These are phyloP conservation scores for Pleurozium schreberi DNA, from an alignment of 225 moss, liverwort and hornwort genomes.

Conservation along the genomic window DNA sequence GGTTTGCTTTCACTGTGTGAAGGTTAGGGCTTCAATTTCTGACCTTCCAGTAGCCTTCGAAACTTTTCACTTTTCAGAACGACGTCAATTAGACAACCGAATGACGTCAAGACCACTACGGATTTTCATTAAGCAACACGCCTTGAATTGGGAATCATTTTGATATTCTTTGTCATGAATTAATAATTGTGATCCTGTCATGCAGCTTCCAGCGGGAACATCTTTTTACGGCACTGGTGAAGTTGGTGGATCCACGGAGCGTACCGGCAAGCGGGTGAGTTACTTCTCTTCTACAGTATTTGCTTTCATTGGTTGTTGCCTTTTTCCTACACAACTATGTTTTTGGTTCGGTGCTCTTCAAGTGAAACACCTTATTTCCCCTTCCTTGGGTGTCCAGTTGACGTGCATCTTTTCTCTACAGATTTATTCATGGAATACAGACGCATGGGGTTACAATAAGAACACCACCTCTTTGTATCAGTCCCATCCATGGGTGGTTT, in stretches of 20 bases:
- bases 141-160: background rate
- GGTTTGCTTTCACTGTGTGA: background rate
- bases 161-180: background rate
- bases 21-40: background rate
- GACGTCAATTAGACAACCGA: background rate
- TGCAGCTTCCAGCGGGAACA: conserved; percentile 67
- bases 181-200: background rate
- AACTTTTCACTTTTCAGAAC: background rate
- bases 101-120: background rate
- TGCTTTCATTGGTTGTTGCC: background rate
- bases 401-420: background rate
- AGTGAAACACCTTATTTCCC: background rate
- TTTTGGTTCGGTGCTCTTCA: background rate
- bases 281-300: background rate
- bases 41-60: background rate
- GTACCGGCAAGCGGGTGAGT: conserved; percentile 71
- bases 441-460: conserved; percentile 90
- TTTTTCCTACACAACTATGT: background rate
- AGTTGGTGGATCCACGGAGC: conserved; percentile 65
- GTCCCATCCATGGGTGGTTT: conserved; percentile 85
- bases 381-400: background rate
- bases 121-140: background rate
- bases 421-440: conserved; percentile 85
- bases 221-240: conserved; percentile 88
- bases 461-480: conserved; percentile 76